These are phyloP conservation scores for Macaranga tanarius DNA, from an alignment of 441 rosid species.

Conservation along the genomic window DNA sequence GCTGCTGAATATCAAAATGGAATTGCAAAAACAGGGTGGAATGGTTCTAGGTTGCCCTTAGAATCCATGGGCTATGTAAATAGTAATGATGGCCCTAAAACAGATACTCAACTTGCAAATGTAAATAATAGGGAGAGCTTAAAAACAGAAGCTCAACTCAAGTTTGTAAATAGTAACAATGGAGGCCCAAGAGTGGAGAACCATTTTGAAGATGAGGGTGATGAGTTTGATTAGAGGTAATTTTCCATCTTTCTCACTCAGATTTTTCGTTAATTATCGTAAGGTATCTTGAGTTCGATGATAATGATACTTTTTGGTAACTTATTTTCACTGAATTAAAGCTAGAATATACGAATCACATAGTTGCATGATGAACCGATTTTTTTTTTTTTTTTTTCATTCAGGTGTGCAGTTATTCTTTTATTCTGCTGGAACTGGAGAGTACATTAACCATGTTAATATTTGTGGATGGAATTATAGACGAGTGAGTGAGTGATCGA, in stretches of 20 bases:
- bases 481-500: neutral
- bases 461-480: conserved; percentile 35
- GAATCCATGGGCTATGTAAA: conserved; percentile 48
- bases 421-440: conserved; percentile 31
- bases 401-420: conserved; percentile 52
- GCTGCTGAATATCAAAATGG: conserved; percentile 30
- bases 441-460: conserved; percentile 39
- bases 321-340: neutral
- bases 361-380: conserved; percentile 1
- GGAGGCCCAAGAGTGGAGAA: conserved; percentile 43
- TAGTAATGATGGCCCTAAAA: conserved; percentile 31
- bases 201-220: conserved; percentile 57
- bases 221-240: conserved; percentile 59
- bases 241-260: conserved; percentile 10
- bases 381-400: conserved; percentile 12
- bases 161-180: conserved; percentile 52
- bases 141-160: conserved; percentile 43
- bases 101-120: conserved; percentile 37
- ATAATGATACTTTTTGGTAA: neutral
- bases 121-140: conserved; percentile 60
- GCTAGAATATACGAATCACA: neutral
- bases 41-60: conserved; percentile 34
- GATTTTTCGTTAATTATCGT: neutral
- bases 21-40: conserved; percentile 31
- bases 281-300: neutral